These are phyloP conservation scores for Kockovaella imperatae DNA, from an alignment of 768 basidiomycete genomes.

Conservation along the genomic window DNA sequence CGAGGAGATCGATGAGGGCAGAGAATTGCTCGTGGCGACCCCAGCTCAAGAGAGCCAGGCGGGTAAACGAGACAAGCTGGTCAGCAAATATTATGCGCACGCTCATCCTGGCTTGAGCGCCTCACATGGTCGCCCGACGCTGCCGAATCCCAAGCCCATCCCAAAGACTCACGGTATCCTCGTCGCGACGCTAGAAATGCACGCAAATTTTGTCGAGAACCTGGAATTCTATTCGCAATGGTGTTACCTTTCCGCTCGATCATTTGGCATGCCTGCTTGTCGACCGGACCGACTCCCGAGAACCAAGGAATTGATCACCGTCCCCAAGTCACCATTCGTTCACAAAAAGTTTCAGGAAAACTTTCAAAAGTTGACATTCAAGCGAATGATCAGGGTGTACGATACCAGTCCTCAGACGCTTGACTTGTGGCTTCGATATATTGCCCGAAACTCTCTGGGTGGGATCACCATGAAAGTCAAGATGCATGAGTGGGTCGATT, in stretches of 20 bases:
- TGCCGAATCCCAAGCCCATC: too few relatives aligned
- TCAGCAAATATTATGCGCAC: not conserved
- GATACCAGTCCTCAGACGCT: constrained; percentile 75
- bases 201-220: constrained; percentile 58
- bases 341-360: constrained; percentile 95
- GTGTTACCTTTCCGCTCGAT: constrained; percentile 70
- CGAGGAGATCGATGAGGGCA: not conserved
- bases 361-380: constrained; percentile 76
- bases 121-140: constrained; percentile 34
- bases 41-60: too few relatives aligned
- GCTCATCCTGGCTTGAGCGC: not conserved
- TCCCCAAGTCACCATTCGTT: constrained; percentile 72
- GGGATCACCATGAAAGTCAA: constrained; percentile 83
- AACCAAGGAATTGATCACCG: constrained; percentile 74
- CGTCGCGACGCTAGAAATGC: constrained; percentile 73
- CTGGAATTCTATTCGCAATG: constrained; percentile 79
- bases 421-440: constrained; percentile 69
- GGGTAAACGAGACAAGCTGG: too few relatives aligned
- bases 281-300: constrained; percentile 26
- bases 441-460: constrained; percentile 64
- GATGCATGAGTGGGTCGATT: constrained; percentile 62
- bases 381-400: constrained; percentile 80
- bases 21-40: too few relatives aligned
- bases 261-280: constrained; percentile 59
- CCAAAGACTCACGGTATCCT: constrained; percentile 61